These are phyloP conservation scores for grape (Vitis vinifera) DNA, from an alignment of 164 flowering plant species.

Conservation along the genomic window DNA sequence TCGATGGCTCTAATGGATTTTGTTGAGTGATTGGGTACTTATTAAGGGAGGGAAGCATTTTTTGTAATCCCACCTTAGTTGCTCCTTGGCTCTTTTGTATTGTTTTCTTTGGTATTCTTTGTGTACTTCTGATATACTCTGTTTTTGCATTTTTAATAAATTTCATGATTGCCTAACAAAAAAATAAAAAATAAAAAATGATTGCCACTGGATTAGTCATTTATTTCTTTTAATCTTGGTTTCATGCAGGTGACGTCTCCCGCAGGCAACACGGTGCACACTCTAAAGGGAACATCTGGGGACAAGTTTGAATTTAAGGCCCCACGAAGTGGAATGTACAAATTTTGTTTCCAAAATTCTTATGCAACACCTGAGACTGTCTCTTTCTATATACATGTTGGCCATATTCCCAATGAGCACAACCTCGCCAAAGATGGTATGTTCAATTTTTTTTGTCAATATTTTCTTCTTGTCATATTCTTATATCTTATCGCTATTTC, in stretches of 20 bases:
- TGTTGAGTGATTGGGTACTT: too few species aligned
- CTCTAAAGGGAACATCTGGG: slow-evolving; percentile 84
- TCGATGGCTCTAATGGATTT: too few species aligned
- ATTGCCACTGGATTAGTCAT: background rate
- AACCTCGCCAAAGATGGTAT: slow-evolving; percentile 97
- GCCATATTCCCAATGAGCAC: slow-evolving; percentile 92
- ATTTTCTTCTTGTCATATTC: background rate
- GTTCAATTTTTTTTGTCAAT: slow-evolving; percentile 16
- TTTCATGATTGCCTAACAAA: background rate
- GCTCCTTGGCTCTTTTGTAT: too few species aligned
- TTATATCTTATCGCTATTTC: background rate
- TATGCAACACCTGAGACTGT: slow-evolving; percentile 87
- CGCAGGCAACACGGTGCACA: slow-evolving; percentile 62
- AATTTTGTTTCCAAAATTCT: slow-evolving; percentile 92
- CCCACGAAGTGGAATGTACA: slow-evolving; percentile 92
- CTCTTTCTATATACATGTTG: slow-evolving; percentile 90
- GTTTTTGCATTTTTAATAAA: background rate
- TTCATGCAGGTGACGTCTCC: slow-evolving; percentile 78
- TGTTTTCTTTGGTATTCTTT: too few species aligned
- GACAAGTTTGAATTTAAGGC: slow-evolving; percentile 92
- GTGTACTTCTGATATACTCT: background rate
- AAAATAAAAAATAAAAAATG: background rate
- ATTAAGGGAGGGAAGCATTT: too few species aligned
- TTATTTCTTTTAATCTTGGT: slow-evolving; percentile 1
- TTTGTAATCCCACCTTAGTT: too few species aligned